These are phyloP conservation scores for Thalassia testudinum DNA, from an alignment of 116 monocot species.

Conservation along the genomic window DNA sequence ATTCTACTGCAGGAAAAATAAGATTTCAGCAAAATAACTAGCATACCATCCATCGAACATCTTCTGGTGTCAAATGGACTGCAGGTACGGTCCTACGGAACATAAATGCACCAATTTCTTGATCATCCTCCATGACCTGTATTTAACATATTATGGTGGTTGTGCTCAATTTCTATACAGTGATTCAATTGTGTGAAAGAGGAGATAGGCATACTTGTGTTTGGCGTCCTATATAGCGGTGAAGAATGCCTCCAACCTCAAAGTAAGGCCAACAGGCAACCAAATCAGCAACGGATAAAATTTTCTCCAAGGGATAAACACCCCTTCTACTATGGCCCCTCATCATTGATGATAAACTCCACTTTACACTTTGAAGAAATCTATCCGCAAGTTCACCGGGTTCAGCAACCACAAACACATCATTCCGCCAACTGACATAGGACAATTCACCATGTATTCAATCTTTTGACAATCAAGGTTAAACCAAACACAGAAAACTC, in stretches of 20 bases:
- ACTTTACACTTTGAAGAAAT: slow-evolving; percentile 77
- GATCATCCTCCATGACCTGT: slow-evolving; percentile 99
- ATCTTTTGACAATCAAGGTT: background rate
- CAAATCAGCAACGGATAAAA: slow-evolving; percentile 61
- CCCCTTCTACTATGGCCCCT: slow-evolving; percentile 34
- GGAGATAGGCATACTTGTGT: slow-evolving; percentile 67
- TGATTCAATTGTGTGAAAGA: background rate
- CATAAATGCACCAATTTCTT: slow-evolving; percentile 97
- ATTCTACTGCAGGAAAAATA: no score
- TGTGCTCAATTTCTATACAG: no score
- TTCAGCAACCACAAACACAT: slow-evolving; percentile 98
- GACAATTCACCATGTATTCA: background rate
- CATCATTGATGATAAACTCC: slow-evolving; percentile 44
- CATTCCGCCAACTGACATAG: slow-evolving; percentile 90
- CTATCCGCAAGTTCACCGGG: slow-evolving; percentile 92
- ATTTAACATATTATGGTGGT: background rate
- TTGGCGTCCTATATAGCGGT: slow-evolving; percentile 91
- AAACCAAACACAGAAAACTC: background rate
- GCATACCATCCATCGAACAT: slow-evolving; percentile 82
- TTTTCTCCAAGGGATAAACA: slow-evolving; percentile 34
- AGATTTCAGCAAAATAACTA: background rate
- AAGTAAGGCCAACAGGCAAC: slow-evolving; percentile 63
- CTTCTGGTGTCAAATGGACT: slow-evolving; percentile 79
- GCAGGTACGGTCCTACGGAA: slow-evolving; percentile 87
- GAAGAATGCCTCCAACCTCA: slow-evolving; percentile 77